Percentiles rank a stretch among this genome's conserved stretches.
Conservation (phyloP, 805 yeast species). For the Wickerhamiella lipophila region DNA sequence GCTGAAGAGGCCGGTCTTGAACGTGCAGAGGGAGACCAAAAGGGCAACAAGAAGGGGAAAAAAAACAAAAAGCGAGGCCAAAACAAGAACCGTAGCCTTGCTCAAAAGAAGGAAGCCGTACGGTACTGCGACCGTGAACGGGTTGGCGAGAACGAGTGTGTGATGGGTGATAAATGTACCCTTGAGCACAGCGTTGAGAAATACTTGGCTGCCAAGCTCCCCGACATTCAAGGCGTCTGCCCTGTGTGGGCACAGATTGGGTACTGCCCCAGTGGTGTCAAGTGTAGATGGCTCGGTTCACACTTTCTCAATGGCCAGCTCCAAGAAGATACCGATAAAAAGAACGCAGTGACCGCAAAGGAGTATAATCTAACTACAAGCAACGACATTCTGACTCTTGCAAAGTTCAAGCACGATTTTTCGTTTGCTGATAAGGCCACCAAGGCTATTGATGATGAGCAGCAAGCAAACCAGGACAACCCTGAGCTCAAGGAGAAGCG, state of each 20-base stretch:
- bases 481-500: constrained; percentile 17
- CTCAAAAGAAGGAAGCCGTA: constrained; percentile 19
- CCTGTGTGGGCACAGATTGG: constrained; percentile 79
- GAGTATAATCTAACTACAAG: constrained; percentile 53
- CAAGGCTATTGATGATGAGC: constrained; percentile 29
- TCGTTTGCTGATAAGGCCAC: constrained; percentile 44
- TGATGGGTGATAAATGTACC: constrained; percentile 60
- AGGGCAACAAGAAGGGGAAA: constrained; percentile 7
- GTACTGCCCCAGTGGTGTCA: constrained; percentile 81
- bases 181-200: constrained; percentile 59
- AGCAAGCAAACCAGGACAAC: constrained; percentile 28
- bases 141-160: constrained; percentile 25
- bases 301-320: constrained; percentile 41
- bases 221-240: constrained; percentile 64
- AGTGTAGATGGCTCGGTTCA: constrained; percentile 78
- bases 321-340: constrained; percentile 34
- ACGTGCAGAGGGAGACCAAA: constrained; percentile 16
- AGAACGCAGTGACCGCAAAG: constrained; percentile 29
- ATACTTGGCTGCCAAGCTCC: constrained; percentile 53
- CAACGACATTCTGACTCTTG: not conserved
- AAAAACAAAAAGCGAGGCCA: constrained; percentile 22
- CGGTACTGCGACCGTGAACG: constrained; percentile 19
- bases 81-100: constrained; percentile 21
- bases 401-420: constrained; percentile 41
- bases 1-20: constrained; percentile 18